Base-by-base conservation (phyloP, 495 filamentous ascomycete genomes). In the Penicillium psychrofluorescens region DNA sequence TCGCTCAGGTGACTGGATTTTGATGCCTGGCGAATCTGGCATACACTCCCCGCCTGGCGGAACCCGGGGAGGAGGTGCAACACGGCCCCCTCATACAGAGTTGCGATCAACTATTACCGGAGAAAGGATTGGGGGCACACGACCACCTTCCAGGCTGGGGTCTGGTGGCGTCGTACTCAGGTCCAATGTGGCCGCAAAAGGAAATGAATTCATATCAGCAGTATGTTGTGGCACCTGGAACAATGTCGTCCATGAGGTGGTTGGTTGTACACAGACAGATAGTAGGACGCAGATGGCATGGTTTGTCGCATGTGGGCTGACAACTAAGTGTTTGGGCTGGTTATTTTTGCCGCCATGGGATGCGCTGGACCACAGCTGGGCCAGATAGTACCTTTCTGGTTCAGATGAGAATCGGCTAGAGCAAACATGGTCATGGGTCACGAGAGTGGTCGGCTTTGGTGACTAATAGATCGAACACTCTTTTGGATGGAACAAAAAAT, bases 1-100 rank as follows among this genome's bases (percentile, higher is more conserved):
- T 59, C 56, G 35, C 50, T 59, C 56, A 59, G 50, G 56, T 59
- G 56, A 56, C 48, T 15, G 2, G 16, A 29, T 22, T 30, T 14
- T 27, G 14, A 29, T 42, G 56, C 50, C 50, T 57, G 40, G 45
- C 30, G 41, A 38, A 59, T 59, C 45, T 49, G 54, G 50, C 56
- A 47, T 6, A 15, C 22, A 38, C 12, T 22, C 22, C 22, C 22
- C 22, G 22, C 22, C 22, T 22, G 22, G 22, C 22, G 22, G 22
- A 22, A 3, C 22, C 22, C 2, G 22, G 22, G 22, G 4, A 6
- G 22, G 22, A 22, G 22, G 22, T 29, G 11, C 10, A 10, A 36
- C 48, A 45, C 11, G 38, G 15, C 40, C 40, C 43, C 30, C 42
- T 36, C 40, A 16, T 35, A 22, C 29, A 39, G 34, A 46, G 28